Percentiles rank a stretch among this genome's conserved stretches.
phyloP scores from a whole-genome alignment of 805 yeast species.

The Nakazawaea anatomiae region DNA sequence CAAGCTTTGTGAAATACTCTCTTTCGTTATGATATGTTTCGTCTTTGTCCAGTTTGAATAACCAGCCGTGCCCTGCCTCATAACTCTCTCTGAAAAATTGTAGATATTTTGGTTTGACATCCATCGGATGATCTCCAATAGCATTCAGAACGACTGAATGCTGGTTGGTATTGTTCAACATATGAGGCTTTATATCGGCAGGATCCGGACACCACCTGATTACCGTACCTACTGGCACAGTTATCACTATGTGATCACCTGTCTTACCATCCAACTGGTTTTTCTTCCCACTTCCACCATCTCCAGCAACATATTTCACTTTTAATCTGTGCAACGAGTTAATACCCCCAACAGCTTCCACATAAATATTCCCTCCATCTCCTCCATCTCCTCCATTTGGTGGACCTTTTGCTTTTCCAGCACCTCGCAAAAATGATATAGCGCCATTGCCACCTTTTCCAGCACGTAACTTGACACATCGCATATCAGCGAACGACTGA shows the following conservation, averaged over 20 bases:
- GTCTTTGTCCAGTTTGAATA: slow-evolving; percentile 64
- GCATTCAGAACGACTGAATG: slow-evolving; percentile 14
- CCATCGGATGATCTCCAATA: slow-evolving; percentile 16
- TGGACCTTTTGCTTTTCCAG: slow-evolving; percentile 82
- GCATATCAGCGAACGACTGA: slow-evolving; percentile 54
- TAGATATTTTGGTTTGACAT: slow-evolving; percentile 31
- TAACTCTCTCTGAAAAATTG: slow-evolving; percentile 63
- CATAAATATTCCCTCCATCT: slow-evolving; percentile 79
- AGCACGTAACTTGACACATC: slow-evolving; percentile 58
- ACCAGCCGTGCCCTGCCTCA: slow-evolving; percentile 80
- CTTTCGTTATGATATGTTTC: slow-evolving; percentile 62
- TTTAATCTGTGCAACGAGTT: slow-evolving; percentile 66
- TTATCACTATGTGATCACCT: slow-evolving; percentile 74
- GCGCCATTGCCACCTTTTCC: slow-evolving; percentile 91
- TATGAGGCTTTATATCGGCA: slow-evolving; percentile 27
- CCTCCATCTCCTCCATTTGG: slow-evolving; percentile 99
- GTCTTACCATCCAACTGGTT: slow-evolving; percentile 81
- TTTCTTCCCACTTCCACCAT: slow-evolving; percentile 67
- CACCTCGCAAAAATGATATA: slow-evolving; percentile 81
- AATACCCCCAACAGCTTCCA: slow-evolving; percentile 71
- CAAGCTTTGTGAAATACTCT: slow-evolving; percentile 61
- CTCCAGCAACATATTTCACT: slow-evolving; percentile 62
- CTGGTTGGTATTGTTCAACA: slow-evolving; percentile 12
- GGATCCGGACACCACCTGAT: slow-evolving; percentile 84
- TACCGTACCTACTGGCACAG: slow-evolving; percentile 90